Conservation (phyloP, 2,329 filamentous ascomycete genomes). For the Diplodia intermedia region DNA sequence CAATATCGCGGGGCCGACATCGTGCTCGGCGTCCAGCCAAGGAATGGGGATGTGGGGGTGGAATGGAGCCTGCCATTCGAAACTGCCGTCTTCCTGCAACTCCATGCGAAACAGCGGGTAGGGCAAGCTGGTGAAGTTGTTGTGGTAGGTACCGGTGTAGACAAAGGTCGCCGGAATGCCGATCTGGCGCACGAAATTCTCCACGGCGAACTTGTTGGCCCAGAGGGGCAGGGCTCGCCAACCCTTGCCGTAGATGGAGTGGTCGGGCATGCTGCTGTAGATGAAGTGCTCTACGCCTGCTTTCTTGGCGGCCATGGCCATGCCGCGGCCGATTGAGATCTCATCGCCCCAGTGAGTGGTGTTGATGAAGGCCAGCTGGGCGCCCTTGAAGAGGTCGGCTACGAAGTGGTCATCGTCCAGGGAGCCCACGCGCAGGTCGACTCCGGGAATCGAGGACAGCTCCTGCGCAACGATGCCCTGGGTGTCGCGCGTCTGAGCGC, state of each 20-base stretch:
- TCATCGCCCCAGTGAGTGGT: conserved; percentile 98
- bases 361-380: conserved; percentile 94
- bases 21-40: conserved; percentile 96
- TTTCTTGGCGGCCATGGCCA: conserved; percentile 87
- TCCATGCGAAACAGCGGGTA: conserved; percentile 98
- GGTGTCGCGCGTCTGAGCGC: conserved; percentile 86
- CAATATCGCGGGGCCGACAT: conserved; percentile 87
- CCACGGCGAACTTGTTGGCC: conserved; percentile 90
- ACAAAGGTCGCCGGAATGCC: conserved; percentile 88
- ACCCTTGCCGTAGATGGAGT: conserved; percentile 74
- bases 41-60: conserved; percentile 87
- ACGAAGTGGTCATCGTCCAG: conserved; percentile 78
- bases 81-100: conserved; percentile 80
- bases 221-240: conserved; percentile 91
- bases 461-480: conserved; percentile 89
- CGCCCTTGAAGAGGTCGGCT: conserved; percentile 78
- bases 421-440: conserved; percentile 72
- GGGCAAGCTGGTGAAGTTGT: conserved; percentile 92
- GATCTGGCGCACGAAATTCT: conserved; percentile 86
- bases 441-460: conserved; percentile 80
- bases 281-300: conserved; percentile 88
- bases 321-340: conserved; percentile 82
- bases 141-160: conserved; percentile 98
- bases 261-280: conserved; percentile 97
- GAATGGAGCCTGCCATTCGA: conserved; percentile 92